phyloP scores from a whole-genome alignment of 306 rosid species.

The Begonia fuchsioides region DNA sequence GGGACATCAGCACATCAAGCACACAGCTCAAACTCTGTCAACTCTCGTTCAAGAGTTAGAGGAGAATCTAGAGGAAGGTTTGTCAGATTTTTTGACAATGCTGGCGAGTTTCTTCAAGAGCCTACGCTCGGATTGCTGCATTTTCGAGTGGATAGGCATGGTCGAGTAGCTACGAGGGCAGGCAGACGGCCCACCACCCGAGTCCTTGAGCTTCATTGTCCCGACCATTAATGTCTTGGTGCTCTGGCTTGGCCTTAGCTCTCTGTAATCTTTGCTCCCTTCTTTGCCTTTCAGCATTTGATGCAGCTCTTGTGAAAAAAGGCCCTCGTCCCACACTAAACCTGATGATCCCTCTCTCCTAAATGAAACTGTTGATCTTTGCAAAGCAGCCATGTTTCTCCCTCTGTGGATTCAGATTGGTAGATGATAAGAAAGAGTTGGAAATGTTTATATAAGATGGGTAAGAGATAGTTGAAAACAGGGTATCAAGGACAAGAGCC shows the following conservation, averaged over 20 bases:
- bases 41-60: too few species aligned
- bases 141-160: background rate
- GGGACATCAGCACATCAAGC: too few species aligned
- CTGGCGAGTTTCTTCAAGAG: background rate
- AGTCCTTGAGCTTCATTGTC: background rate
- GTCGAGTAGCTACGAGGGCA: slow-evolving; percentile 1
- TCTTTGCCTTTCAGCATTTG: background rate
- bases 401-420: background rate
- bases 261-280: background rate
- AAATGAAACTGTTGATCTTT: slow-evolving; percentile 18
- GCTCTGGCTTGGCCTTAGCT: slow-evolving; percentile 3
- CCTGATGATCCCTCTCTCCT: slow-evolving; percentile 24
- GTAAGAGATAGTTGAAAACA: background rate
- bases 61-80: background rate
- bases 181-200: background rate
- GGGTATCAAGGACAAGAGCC: slow-evolving; percentile 13
- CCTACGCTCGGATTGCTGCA: background rate
- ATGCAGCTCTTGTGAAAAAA: slow-evolving; percentile 5
- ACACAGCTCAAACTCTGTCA: too few species aligned
- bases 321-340: slow-evolving; percentile 18
- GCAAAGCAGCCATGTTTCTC: slow-evolving; percentile 14
- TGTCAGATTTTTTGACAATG: background rate
- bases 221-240: too few species aligned
- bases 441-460: background rate
- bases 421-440: background rate